Evolutionary conservation across 176 grass and related monocot species (phyloP).

Genomic region (Aegilops tauschii): DNA sequence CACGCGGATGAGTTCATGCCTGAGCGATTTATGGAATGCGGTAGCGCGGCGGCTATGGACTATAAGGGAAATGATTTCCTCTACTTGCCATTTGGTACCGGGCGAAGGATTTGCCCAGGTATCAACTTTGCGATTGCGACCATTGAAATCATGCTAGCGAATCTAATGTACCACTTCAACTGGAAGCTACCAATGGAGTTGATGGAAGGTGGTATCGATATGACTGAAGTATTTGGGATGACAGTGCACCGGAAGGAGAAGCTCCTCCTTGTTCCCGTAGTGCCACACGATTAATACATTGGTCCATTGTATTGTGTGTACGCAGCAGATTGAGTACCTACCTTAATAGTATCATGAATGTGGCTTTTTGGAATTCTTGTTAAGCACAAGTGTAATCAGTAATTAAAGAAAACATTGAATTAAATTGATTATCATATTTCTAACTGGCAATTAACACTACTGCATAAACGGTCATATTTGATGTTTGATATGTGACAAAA

Average conservation of each 20-base stretch:
- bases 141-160: neutral
- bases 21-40: slow-evolving; percentile 3
- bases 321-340: too few species aligned
- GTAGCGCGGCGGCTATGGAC: neutral
- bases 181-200: neutral
- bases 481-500: too few species aligned
- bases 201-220: neutral
- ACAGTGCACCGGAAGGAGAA: neutral
- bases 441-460: too few species aligned
- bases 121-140: neutral
- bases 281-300: neutral
- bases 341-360: too few species aligned
- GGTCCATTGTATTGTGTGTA: neutral
- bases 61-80: neutral
- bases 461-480: too few species aligned
- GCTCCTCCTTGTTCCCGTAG: neutral
- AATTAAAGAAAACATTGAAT: too few species aligned
- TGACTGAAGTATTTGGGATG: neutral
- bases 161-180: neutral
- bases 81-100: neutral
- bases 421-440: too few species aligned
- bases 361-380: too few species aligned
- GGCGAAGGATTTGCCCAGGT: neutral
- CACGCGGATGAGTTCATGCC: slow-evolving; percentile 15
- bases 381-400: too few species aligned